phyloP scores from a whole-genome alignment of 129 eudicot species.

The Lonicera japonica region DNA sequence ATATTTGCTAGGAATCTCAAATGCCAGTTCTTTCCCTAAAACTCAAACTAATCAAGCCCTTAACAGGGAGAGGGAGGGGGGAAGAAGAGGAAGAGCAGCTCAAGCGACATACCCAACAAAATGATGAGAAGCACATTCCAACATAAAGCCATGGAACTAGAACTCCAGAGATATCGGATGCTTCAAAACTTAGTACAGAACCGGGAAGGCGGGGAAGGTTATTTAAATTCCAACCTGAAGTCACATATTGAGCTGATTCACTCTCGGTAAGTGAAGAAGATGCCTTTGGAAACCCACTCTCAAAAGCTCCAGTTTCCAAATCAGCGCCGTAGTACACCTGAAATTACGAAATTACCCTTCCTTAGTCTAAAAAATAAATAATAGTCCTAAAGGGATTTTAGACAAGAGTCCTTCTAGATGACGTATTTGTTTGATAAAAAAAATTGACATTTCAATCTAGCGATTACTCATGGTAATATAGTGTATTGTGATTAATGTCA shows the following conservation, averaged over 20 bases:
- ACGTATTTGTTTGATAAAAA: not conserved
- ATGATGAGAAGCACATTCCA: conserved; percentile 88
- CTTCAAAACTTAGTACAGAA: conserved; percentile 62
- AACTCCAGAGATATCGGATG: conserved; percentile 67
- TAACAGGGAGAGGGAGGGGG: not conserved
- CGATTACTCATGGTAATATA: not conserved
- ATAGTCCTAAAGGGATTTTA: too few species aligned
- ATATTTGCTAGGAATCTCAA: too few species aligned
- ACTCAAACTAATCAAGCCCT: too few species aligned
- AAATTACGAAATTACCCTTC: not conserved
- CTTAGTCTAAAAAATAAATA: too few species aligned
- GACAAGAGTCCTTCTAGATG: not conserved
- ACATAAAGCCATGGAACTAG: conserved; percentile 81
- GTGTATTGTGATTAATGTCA: too few species aligned
- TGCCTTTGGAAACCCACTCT: conserved; percentile 62
- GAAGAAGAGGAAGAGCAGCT: not conserved
- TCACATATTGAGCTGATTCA: conserved; percentile 32
- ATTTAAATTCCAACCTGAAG: conserved; percentile 72
- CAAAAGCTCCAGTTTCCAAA: conserved; percentile 62
- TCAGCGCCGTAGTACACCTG: conserved; percentile 79
- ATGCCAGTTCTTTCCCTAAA: too few species aligned
- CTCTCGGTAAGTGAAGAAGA: conserved; percentile 14
- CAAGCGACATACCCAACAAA: conserved; percentile 60
- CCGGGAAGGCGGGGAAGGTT: conserved; percentile 65
- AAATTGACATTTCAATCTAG: not conserved